Percentiles rank a stretch among this genome's conserved stretches.
Conservation (phyloP, 2,329 filamentous ascomycete species). For the Stromatinia cepivora region DNA sequence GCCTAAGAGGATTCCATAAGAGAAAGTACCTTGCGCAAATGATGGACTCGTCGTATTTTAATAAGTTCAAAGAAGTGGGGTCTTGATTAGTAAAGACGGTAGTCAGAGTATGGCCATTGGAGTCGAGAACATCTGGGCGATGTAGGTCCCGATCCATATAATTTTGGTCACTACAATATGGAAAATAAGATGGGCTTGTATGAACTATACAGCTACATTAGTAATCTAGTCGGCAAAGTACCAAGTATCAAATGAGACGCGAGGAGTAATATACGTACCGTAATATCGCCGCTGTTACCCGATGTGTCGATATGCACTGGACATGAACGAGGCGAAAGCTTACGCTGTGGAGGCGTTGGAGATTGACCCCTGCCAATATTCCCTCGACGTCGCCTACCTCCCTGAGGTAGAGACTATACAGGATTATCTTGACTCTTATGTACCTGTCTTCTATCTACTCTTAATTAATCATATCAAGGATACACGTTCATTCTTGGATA, state of each 20-base stretch:
- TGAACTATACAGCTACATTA: too few relatives aligned
- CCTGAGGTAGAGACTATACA: neutral
- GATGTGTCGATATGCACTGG: neutral
- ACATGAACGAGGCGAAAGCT: constrained; percentile 32
- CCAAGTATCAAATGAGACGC: too few relatives aligned
- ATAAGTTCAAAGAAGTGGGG: neutral
- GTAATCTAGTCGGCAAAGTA: too few relatives aligned
- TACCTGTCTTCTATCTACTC: neutral
- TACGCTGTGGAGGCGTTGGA: constrained; percentile 41
- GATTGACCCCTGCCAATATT: constrained; percentile 40
- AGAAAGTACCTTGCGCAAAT: constrained; percentile 19
- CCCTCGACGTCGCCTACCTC: neutral
- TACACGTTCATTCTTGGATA: too few relatives aligned
- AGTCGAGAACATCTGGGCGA: neutral
- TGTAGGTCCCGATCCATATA: neutral
- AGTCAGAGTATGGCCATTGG: neutral
- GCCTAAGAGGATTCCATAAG: neutral
- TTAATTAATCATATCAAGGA: too few relatives aligned
- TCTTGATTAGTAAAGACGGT: neutral
- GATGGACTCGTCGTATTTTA: constrained; percentile 12
- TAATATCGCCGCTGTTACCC: neutral
- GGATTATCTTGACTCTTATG: neutral
- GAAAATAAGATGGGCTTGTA: too few relatives aligned
- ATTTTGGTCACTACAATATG: neutral
- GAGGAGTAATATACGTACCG: too few relatives aligned